These are phyloP conservation scores for Suillus placidus DNA, from an alignment of 768 basidiomycete genomes.

Conservation along the genomic window DNA sequence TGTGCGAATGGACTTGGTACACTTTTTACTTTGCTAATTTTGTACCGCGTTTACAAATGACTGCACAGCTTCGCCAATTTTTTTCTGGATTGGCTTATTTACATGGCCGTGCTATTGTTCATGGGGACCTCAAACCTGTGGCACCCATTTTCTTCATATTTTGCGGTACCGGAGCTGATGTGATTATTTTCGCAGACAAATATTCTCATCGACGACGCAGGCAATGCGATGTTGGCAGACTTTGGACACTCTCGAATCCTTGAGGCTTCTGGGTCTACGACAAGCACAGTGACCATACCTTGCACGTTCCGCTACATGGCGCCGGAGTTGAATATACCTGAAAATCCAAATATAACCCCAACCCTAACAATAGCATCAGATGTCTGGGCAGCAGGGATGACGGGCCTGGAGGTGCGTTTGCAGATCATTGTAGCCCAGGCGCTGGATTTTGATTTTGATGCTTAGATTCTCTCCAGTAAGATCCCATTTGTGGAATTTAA, in stretches of 20 bases:
- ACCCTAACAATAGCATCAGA: constrained; percentile 31
- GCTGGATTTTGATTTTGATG: background rate
- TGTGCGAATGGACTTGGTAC: constrained; percentile 51
- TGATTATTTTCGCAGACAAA: background rate
- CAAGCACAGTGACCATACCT: constrained; percentile 32
- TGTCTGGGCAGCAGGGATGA: constrained; percentile 42
- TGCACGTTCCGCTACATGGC: constrained; percentile 47
- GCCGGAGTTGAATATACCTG: constrained; percentile 49
- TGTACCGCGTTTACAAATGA: background rate
- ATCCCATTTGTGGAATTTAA: constrained; percentile 21
- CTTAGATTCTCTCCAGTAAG: constrained; percentile 28
- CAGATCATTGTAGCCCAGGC: background rate
- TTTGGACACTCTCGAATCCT: constrained; percentile 50
- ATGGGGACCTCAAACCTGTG: constrained; percentile 67
- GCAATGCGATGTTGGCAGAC: constrained; percentile 3
- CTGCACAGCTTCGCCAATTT: constrained; percentile 50
- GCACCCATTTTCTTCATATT: constrained; percentile 7
- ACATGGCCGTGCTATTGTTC: constrained; percentile 57
- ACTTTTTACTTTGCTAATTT: constrained; percentile 15
- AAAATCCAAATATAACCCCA: constrained; percentile 17
- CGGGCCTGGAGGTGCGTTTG: constrained; percentile 37
- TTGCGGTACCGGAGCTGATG: background rate
- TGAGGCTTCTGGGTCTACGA: constrained; percentile 47
- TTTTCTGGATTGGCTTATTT: constrained; percentile 60
- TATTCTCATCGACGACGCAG: constrained; percentile 1